Conservation (phyloP, 345 rosid genomes). For the Boechera retrofracta region DNA sequence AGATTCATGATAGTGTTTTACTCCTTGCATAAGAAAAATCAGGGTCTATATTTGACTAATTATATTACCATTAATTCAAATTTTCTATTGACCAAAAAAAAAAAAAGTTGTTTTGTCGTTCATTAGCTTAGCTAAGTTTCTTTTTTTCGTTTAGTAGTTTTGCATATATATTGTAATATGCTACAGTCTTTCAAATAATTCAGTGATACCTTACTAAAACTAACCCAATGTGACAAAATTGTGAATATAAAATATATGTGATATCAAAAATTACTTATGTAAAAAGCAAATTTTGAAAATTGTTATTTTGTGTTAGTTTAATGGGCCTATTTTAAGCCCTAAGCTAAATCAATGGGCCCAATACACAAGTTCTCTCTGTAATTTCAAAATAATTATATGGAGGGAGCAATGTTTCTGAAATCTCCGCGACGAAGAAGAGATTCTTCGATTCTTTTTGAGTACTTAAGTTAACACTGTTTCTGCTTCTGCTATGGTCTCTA, state of each 20-base stretch:
- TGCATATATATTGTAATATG: neutral
- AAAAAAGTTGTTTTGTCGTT: neutral
- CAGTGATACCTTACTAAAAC: neutral
- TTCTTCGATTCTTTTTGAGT: conserved; percentile 27
- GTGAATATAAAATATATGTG: neutral
- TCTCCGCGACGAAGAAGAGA: conserved; percentile 30
- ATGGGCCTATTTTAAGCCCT: conserved; percentile 21
- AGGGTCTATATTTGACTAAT: neutral
- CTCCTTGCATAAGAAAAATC: neutral
- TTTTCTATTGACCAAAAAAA: neutral
- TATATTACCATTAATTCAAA: neutral
- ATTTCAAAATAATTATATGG: conserved; percentile 37
- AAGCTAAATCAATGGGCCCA: neutral
- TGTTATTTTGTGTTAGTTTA: neutral
- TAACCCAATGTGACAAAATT: neutral
- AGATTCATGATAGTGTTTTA: neutral
- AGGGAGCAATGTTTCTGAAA: conserved; percentile 36
- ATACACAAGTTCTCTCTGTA: neutral
- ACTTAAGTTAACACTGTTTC: conserved; percentile 20
- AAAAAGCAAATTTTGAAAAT: neutral
- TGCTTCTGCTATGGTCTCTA: conserved; percentile 64
- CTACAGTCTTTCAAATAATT: neutral
- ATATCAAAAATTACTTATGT: neutral
- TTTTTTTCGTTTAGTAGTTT: neutral
- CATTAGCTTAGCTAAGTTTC: conserved; percentile 1